Conservation (phyloP, 129 eudicot species). For the Flaveria ramosissima region DNA sequence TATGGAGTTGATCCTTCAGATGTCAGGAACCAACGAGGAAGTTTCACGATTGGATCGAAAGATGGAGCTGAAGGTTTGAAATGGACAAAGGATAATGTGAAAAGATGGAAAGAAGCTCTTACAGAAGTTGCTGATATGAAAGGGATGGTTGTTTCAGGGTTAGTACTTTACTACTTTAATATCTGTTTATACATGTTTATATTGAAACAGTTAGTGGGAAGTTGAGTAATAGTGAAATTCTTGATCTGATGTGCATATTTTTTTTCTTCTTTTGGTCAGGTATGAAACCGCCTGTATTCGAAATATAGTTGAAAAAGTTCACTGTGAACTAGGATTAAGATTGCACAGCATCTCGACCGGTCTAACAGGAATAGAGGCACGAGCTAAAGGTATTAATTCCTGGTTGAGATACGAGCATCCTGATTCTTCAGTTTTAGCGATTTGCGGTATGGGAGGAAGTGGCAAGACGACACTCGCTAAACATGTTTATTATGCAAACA, state of each 20-base stretch:
- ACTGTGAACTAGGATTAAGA: neutral
- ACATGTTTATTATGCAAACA: neutral
- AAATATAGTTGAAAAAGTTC: neutral
- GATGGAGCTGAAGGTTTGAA: neutral
- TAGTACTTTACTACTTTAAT: neutral
- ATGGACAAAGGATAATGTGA: slow-evolving; percentile 5
- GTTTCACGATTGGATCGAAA: neutral
- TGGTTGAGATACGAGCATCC: slow-evolving; percentile 16
- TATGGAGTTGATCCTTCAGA: slow-evolving; percentile 5
- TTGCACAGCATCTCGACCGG: neutral
- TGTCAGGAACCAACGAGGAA: slow-evolving; percentile 2
- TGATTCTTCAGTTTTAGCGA: neutral
- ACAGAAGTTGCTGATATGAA: neutral
- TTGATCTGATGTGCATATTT: neutral
- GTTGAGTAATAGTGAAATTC: neutral
- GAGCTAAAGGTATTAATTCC: neutral
- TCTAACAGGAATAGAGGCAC: slow-evolving; percentile 13
- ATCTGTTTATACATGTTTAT: neutral
- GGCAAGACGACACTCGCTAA: slow-evolving; percentile 30
- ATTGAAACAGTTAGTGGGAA: neutral
- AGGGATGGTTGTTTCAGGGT: slow-evolving; percentile 16
- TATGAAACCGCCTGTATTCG: neutral
- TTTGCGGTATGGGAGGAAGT: slow-evolving; percentile 40
- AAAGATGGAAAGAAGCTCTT: neutral
- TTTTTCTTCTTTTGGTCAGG: slow-evolving; percentile 4